Conservation (phyloP, 768 basidiomycete genomes). For the Royoungia palumana region DNA sequence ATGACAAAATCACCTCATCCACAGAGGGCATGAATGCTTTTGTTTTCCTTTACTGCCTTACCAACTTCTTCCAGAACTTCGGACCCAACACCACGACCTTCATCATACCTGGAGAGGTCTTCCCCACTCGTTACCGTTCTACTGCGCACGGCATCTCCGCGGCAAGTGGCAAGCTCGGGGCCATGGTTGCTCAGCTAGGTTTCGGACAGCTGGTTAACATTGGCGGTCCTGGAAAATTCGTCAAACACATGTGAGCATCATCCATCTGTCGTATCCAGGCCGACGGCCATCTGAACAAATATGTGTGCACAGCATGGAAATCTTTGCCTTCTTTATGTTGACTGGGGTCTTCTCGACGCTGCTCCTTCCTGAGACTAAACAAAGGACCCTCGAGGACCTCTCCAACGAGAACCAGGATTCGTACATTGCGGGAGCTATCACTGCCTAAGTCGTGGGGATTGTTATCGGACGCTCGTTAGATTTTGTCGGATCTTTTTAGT, state of each 20-base stretch:
- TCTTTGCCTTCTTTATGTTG: conserved; percentile 81
- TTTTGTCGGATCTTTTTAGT: no score
- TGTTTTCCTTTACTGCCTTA: conserved; percentile 75
- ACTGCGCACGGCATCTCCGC: conserved; percentile 81
- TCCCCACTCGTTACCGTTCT: conserved; percentile 83
- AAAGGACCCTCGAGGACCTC: conserved; percentile 56
- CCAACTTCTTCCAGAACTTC: conserved; percentile 67
- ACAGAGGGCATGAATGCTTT: no score
- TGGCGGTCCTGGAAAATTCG: no score
- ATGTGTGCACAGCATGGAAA: no score
- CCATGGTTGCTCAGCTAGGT: conserved; percentile 72
- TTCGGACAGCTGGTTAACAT: no score
- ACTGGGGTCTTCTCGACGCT: conserved; percentile 77
- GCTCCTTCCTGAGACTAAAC: conserved; percentile 72
- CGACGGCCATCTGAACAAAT: no score
- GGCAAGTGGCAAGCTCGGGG: conserved; percentile 76
- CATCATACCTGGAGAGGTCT: conserved; percentile 72
- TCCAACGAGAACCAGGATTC: conserved; percentile 47
- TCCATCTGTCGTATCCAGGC: no score
- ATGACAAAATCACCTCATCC: no score
- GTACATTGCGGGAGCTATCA: not conserved
- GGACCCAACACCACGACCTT: conserved; percentile 56
- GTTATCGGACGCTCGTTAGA: no score
- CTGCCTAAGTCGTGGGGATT: no score
- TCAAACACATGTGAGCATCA: no score